Percentiles rank a stretch among this genome's conserved stretches.
Evolutionary conservation across 495 filamentous ascomycete species (phyloP).

Genomic region (Bacidia gigantensis): DNA sequence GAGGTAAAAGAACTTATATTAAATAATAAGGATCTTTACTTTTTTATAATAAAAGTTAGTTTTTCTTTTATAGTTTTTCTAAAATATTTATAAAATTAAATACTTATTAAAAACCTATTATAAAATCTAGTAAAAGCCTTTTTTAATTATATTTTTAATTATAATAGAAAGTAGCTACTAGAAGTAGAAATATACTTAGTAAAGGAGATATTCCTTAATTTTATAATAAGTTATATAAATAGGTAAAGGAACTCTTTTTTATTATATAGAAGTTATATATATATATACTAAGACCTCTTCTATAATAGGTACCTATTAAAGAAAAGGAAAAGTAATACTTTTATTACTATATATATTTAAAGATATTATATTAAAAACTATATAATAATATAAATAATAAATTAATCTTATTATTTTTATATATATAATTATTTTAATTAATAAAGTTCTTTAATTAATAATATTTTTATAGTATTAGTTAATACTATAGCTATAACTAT

Average conservation of each 20-base stretch:
- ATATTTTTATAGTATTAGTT: not conserved
- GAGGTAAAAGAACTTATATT: not conserved
- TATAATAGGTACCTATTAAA: not conserved
- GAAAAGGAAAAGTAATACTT: not conserved
- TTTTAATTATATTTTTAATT: not conserved
- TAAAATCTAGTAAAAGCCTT: not conserved
- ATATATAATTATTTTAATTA: not conserved
- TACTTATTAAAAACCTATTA: not conserved
- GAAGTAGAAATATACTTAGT: not conserved
- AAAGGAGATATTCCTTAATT: too few relatives aligned
- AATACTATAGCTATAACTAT: not conserved
- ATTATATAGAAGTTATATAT: too few relatives aligned
- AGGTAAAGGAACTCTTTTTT: too few relatives aligned
- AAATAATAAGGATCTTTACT: not conserved
- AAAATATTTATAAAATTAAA: not conserved
- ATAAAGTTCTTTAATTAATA: not conserved
- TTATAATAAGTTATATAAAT: too few relatives aligned
- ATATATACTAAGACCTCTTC: not conserved
- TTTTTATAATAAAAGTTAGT: not conserved
- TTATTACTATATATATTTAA: not conserved
- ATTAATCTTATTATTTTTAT: not conserved
- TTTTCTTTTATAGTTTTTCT: not conserved
- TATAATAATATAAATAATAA: not conserved
- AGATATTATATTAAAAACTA: not conserved
- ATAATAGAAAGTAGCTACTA: not conserved